Base-by-base conservation (phyloP, 352 stramenopile genomes). In the Globisporangium nodosum region DNA sequence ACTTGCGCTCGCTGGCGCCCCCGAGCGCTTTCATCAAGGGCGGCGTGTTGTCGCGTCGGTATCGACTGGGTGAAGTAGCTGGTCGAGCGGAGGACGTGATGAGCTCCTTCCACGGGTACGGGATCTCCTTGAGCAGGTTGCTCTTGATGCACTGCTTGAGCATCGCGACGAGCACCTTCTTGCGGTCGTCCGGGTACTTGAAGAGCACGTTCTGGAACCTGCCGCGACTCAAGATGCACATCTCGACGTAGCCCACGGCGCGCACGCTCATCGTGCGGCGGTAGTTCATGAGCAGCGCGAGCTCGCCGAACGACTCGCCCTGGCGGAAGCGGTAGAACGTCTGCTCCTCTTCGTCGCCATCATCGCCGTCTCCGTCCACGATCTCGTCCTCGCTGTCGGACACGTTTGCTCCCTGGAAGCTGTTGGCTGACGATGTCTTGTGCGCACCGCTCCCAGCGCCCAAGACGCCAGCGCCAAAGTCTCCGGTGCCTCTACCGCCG, bases 271-370 rank as follows among this genome's bases (percentile, higher is more conserved):
- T 61, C 9, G 75, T 74, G 24, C 72, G 63, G 40, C 73, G 61
- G 48, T 77, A 77, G 52, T 82, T 72, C 55, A 71, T 74, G 5
- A 81, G 33, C 48, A 85, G 60, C 31, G 72, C 72, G n/a, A 85
- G 63, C 45, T 82, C 75, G 1, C 75, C 76, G 51, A 84, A 73
- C n/a, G 61, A 64, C 42, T 78, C 12, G 64, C 16, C 71, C 71
- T 1, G 56, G 64, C 3, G 18, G 24, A 18, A 70, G 58, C 40
- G 42, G 40, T 5, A 49, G 30, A 15, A 54, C 21, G 31, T 30
- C 48, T 52, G 42, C 27, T 54, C 33, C 20, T 58, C 21, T 7
- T 52, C 24, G 12, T 20, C 18, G 12, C 11, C 31, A 9, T 3
- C 35, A 5, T 42, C 35, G 35, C 12, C 35, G 35, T 42, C 35